Evolutionary conservation across 768 basidiomycete species (phyloP), one percentile per base, ranked within the genome.

Genomic region (Pisolithus orientalis): DNA sequence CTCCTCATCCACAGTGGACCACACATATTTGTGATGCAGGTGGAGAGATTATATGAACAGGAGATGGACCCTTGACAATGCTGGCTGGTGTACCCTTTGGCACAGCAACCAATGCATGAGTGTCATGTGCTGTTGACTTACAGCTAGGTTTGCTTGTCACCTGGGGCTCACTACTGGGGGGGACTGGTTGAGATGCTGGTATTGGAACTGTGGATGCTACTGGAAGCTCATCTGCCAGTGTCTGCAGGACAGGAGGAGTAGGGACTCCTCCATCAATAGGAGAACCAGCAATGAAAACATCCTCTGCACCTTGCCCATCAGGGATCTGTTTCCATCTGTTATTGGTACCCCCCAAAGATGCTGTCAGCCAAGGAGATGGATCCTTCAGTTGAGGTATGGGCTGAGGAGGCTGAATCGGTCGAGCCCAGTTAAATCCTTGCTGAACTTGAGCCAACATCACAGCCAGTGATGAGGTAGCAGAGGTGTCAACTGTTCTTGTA

Each of bases 1-100:
- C 38, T 72, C 71, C 13, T 88, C 87, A 38, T 89, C 84, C 34
- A 85, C 85, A 55, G 79, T 80, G 17, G 77, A 72, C 85, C 87
- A 89, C 16, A 82, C 79, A 42, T 77, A 70, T 59, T 85, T 85
- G 16, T 69, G 51, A 37, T 21, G 65, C 70, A 29, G 61, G 47
- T 17, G 55, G 27, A 6, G 61, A 55, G 14, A 61, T 52, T 6
- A 57, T 13, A 13, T 60, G 53, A 11, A 65, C 39, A 9, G 69
- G 62, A 6, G 60, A 51, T 38, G 51, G 64, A 39, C 64, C 69
- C 51, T 51, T 66, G 40, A 38, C 34, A 9, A 43, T 47, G 17
- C 37, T 39, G 21, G 52, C 47, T 44, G 52, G 50, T 28, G 39
- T 51, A 32, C 6, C 32, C 48, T 64, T 70, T 39, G 56, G 39